These are phyloP conservation scores for Paxillus rubicundulus DNA, from an alignment of 768 basidiomycete genomes.

Conservation along the genomic window DNA sequence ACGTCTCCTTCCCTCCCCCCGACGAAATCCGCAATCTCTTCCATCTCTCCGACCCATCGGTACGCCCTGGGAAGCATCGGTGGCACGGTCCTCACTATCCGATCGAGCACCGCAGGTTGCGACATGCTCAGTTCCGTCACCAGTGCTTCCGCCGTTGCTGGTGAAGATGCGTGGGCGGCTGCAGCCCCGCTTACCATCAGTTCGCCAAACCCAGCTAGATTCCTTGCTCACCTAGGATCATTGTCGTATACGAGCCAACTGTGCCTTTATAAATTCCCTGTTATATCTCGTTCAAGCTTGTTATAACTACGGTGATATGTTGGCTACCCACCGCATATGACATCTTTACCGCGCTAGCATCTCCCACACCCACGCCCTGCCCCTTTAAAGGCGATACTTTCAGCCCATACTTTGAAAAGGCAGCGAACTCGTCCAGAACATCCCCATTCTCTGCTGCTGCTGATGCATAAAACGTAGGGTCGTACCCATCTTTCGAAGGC, in stretches of 20 bases:
- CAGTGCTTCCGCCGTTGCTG: slow-evolving; percentile 58
- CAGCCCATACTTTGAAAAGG: slow-evolving; percentile 42
- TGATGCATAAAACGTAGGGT: slow-evolving; percentile 58
- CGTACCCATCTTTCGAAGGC: slow-evolving; percentile 46
- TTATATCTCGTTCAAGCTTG: background rate
- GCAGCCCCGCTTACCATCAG: slow-evolving; percentile 2
- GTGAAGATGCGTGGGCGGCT: slow-evolving; percentile 58
- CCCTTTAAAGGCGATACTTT: slow-evolving; percentile 45
- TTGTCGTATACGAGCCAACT: slow-evolving; percentile 50
- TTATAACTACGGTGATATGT: background rate
- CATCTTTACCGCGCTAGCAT: slow-evolving; percentile 64
- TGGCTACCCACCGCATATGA: slow-evolving; percentile 51
- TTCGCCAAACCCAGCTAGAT: background rate
- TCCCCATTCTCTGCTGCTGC: slow-evolving; percentile 32
- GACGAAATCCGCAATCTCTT: slow-evolving; percentile 59
- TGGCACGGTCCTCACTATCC: slow-evolving; percentile 39
- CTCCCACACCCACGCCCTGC: slow-evolving; percentile 49
- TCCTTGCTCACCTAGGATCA: slow-evolving; percentile 47
- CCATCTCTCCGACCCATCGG: slow-evolving; percentile 62
- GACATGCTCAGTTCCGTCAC: slow-evolving; percentile 47
- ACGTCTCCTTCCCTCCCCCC: slow-evolving; percentile 43
- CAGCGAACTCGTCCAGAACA: slow-evolving; percentile 39
- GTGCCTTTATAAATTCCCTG: slow-evolving; percentile 60
- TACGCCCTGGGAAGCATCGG: slow-evolving; percentile 62
- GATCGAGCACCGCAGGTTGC: slow-evolving; percentile 43